phyloP scores from a whole-genome alignment of 2,329 filamentous ascomycete genomes.

The Diplodia intermedia region DNA sequence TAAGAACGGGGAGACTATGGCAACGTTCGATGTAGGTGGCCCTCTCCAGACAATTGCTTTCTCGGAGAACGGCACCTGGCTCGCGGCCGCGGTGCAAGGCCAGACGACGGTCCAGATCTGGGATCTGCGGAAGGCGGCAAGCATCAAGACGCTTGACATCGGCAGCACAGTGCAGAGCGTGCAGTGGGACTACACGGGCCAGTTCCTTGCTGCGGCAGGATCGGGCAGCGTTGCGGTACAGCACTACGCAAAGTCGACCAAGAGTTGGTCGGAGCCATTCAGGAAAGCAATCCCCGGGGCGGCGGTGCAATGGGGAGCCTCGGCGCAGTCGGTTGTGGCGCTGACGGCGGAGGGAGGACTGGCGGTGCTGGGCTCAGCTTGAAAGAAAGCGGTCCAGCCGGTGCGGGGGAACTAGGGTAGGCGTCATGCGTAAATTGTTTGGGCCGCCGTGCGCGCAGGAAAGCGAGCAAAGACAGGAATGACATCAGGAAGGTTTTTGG shows the following conservation, averaged over 20 bases:
- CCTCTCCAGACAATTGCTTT: conserved; percentile 81
- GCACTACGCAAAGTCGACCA: conserved; percentile 85
- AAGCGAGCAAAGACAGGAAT: conserved; percentile 28
- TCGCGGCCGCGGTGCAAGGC: conserved; percentile 80
- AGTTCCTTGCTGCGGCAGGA: conserved; percentile 85
- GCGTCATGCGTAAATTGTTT: conserved; percentile 28
- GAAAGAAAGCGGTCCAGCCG: conserved; percentile 42
- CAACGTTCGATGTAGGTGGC: conserved; percentile 69
- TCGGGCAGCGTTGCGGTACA: conserved; percentile 83
- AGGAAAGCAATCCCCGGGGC: conserved; percentile 76
- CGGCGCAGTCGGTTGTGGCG: conserved; percentile 75
- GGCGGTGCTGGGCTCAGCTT: conserved; percentile 69
- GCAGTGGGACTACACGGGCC: conserved; percentile 92
- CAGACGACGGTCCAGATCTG: conserved; percentile 84
- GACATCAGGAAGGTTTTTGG: conserved; percentile 18
- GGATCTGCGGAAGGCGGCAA: conserved; percentile 85
- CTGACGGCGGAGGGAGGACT: conserved; percentile 78
- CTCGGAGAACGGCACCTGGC: conserved; percentile 96
- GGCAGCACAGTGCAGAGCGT: conserved; percentile 79
- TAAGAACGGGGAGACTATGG: conserved; percentile 77
- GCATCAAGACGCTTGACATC: conserved; percentile 84
- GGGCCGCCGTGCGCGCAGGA: conserved; percentile 13
- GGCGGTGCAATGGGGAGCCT: conserved; percentile 77
- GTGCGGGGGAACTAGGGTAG: conserved; percentile 37
- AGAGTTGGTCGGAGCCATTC: conserved; percentile 87